Base-by-base conservation (phyloP, 441 rosid species). In the Arabidopsis hybrid region DNA sequence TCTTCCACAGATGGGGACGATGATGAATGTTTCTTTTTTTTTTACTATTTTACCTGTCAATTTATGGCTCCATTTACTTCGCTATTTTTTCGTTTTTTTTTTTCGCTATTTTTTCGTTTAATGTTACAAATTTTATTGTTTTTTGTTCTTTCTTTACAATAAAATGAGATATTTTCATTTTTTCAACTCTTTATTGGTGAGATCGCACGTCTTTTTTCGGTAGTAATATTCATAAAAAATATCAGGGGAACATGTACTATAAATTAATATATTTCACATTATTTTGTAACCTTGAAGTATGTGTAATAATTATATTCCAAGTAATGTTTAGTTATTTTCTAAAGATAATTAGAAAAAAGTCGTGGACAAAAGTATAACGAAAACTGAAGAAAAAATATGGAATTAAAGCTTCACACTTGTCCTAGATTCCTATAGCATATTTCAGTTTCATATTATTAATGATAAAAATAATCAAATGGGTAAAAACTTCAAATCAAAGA, bases 1-100 rank as follows among this genome's bases (percentile, higher is more conserved):
- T 60, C 89, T 88, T 90, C 93, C 62, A 45, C 65, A 55, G 39
- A 50, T 4, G 40, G 52, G 57, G 51, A 29, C 42, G 58, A 73
- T 69, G 71, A 74, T 66, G 65, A 32, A 57, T 51, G n/a, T 55
- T 55, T 60, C 4, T 2, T 32, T 40, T 57, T 65, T 4, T 40
- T 58, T 65, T 6, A 71, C 72, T 71, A 14, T 76, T 70, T 76
- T 56, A 69, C 75, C 67, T 63, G 36, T 47, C 59, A 21, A 26
- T 60, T 75, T 51, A 34, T 49, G 39, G 49, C 18, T 40, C 47
- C 40, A 51, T 67, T 31, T 60, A 40, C 61, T 59, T 50, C n/a
- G 0, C n/a, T 66, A 4, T 49, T 67, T 40, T 46, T 1, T 31
- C 7, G 5, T 63, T 43, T 4, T n/a, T n/a, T n/a, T n/a, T n/a